Percentiles rank a stretch among this genome's conserved stretches.
These are phyloP conservation scores for Naegleria fowleri DNA, from an alignment of 208 protist genomes.

Conservation along the genomic window DNA sequence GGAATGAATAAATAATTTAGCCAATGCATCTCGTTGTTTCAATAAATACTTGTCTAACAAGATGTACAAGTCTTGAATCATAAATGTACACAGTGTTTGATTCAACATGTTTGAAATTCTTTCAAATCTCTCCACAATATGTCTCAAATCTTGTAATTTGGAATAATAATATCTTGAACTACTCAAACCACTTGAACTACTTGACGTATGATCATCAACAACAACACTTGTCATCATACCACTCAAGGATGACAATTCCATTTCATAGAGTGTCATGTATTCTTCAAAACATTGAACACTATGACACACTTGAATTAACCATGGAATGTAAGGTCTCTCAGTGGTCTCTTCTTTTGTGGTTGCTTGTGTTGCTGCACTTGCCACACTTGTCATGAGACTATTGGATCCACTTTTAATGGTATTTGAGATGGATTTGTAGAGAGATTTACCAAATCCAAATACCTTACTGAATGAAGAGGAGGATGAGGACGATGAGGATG, in stretches of 20 bases:
- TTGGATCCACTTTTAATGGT: not conserved
- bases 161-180: too few relatives aligned
- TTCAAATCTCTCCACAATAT: not conserved
- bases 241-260: not conserved
- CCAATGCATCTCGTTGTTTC: not conserved
- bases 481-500: not conserved
- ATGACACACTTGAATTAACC: not conserved
- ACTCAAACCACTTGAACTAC: too few relatives aligned
- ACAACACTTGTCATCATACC: too few relatives aligned
- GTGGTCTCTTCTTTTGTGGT: not conserved
- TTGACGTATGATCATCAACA: too few relatives aligned
- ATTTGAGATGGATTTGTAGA: not conserved
- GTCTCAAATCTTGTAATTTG: not conserved
- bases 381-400: too few relatives aligned
- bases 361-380: too few relatives aligned
- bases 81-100: not conserved
- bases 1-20: not conserved
- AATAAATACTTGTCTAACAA: not conserved
- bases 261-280: not conserved
- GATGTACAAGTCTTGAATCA: not conserved
- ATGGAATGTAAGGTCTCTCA: not conserved
- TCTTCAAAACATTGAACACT: not conserved
- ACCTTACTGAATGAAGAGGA: not conserved
- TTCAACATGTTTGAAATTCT: conserved; percentile 2
- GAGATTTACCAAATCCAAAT: conserved; percentile 13